A percentile compares a stretch with the other conserved stretches of the same genome.
These are phyloP conservation scores for Alternaria postmessia DNA, from an alignment of 2,329 filamentous ascomycete species.

Conservation along the genomic window DNA sequence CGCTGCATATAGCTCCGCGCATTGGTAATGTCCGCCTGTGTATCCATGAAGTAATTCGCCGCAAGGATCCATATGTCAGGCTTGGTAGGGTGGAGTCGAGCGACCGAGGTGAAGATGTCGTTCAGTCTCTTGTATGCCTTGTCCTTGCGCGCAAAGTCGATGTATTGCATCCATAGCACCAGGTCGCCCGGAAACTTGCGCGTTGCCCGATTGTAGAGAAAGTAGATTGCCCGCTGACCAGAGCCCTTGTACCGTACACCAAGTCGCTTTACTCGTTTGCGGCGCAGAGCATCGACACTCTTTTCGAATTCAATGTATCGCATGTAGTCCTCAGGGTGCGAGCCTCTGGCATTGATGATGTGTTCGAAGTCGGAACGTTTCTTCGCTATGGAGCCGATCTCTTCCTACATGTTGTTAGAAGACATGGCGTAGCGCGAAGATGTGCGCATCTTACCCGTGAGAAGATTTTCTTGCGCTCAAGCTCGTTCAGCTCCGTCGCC, in stretches of 20 bases:
- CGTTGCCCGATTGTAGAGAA: slow-evolving; percentile 86
- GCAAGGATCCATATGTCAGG: slow-evolving; percentile 84
- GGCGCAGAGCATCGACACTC: slow-evolving; percentile 75
- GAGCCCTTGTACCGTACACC: slow-evolving; percentile 75
- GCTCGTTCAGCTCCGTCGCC: slow-evolving; percentile 90
- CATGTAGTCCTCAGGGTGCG: slow-evolving; percentile 77
- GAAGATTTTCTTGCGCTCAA: slow-evolving; percentile 92
- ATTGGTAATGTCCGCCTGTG: slow-evolving; percentile 84
- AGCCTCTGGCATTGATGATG: slow-evolving; percentile 80
- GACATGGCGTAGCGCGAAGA: neutral
- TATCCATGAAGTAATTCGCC: slow-evolving; percentile 79
- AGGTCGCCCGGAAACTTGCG: slow-evolving; percentile 83
- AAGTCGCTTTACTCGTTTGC: slow-evolving; percentile 82
- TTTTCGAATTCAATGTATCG: slow-evolving; percentile 79
- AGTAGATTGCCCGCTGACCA: slow-evolving; percentile 84
- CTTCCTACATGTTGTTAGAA: slow-evolving; percentile 65
- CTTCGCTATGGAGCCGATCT: slow-evolving; percentile 86
- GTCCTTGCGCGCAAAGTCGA: slow-evolving; percentile 78
- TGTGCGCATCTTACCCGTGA: slow-evolving; percentile 64
- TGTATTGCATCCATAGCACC: slow-evolving; percentile 87
- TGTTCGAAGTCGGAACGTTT: slow-evolving; percentile 96
- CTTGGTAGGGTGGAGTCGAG: slow-evolving; percentile 86
- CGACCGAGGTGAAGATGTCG: slow-evolving; percentile 69
- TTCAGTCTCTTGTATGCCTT: slow-evolving; percentile 67
- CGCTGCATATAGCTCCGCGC: slow-evolving; percentile 88